Percentiles rank a stretch among this genome's conserved stretches.
Conservation (phyloP, 495 filamentous ascomycete genomes). For the Aspergillus bridgeri region DNA sequence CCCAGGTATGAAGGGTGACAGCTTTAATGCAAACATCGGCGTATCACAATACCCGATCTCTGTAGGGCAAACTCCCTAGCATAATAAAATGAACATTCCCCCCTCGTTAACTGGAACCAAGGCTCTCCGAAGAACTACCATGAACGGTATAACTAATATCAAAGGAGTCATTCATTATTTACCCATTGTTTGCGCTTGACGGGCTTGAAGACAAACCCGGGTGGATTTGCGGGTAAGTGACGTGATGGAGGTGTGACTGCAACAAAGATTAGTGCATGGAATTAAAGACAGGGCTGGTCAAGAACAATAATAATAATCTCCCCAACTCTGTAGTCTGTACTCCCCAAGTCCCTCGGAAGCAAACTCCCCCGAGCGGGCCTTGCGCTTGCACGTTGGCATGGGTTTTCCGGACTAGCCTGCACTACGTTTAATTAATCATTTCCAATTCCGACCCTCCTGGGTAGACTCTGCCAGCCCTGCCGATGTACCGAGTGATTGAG, state of each 20-base stretch:
- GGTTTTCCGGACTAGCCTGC: not conserved
- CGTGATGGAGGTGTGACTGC: not conserved
- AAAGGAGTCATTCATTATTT: no score
- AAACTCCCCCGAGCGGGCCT: slow-evolving; percentile 2
- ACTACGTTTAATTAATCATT: not conserved
- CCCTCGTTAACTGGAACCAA: no score
- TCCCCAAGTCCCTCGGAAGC: not conserved
- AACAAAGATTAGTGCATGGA: not conserved
- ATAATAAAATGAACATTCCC: no score
- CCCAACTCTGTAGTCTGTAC: no score
- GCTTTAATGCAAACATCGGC: not conserved
- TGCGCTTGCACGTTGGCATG: slow-evolving; percentile 7
- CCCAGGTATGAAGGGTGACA: not conserved
- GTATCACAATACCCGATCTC: not conserved
- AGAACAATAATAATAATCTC: no score
- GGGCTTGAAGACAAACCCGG: no score
- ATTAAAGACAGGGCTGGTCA: not conserved
- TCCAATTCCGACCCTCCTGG: not conserved
- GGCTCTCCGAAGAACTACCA: no score
- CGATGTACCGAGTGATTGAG: not conserved
- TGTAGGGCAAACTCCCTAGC: not conserved
- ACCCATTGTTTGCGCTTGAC: not conserved
- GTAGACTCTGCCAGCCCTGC: no score
- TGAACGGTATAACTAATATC: no score
- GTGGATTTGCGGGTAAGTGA: no score